Conservation (phyloP, 768 basidiomycete species). For the Rhodotorula taiwanensis region DNA sequence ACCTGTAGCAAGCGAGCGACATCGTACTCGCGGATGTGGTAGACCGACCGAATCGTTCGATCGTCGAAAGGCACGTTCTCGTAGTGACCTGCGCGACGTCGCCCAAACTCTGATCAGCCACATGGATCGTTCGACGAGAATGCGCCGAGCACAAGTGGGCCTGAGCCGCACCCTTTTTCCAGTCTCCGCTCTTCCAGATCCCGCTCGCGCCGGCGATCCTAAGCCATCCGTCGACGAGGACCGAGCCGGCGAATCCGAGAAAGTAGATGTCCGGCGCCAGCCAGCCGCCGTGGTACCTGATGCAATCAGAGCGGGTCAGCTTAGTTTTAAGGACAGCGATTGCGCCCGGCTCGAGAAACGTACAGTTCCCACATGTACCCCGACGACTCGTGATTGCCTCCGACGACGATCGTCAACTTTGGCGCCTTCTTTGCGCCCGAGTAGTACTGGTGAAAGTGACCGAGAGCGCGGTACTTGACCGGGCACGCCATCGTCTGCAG, state of each 20-base stretch:
- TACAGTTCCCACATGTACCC: slow-evolving; percentile 95
- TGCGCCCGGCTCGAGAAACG: no score
- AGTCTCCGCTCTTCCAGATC: slow-evolving; percentile 77
- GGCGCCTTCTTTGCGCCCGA: slow-evolving; percentile 74
- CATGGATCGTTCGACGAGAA: not conserved
- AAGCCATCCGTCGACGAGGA: slow-evolving; percentile 71
- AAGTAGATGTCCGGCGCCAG: slow-evolving; percentile 94
- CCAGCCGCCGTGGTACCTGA: slow-evolving; percentile 93
- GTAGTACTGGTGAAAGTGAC: slow-evolving; percentile 82
- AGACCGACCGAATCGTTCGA: slow-evolving; percentile 68
- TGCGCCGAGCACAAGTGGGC: not conserved
- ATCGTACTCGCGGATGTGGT: slow-evolving; percentile 82
- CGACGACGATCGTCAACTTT: slow-evolving; percentile 83
- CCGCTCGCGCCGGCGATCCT: slow-evolving; percentile 86
- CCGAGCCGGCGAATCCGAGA: slow-evolving; percentile 80
- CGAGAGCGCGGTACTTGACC: slow-evolving; percentile 73
- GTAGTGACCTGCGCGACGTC: slow-evolving; percentile 54
- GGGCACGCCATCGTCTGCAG: slow-evolving; percentile 87
- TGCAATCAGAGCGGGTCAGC: not conserved
- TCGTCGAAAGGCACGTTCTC: slow-evolving; percentile 76
- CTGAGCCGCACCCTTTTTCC: slow-evolving; percentile 51
- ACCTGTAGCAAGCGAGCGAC: slow-evolving; percentile 64
- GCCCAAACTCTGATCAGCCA: not conserved
- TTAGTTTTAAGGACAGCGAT: not conserved
- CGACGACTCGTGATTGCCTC: slow-evolving; percentile 95